phyloP scores from a whole-genome alignment of 176 grass and related monocot species.

The Triticum turgidum region DNA sequence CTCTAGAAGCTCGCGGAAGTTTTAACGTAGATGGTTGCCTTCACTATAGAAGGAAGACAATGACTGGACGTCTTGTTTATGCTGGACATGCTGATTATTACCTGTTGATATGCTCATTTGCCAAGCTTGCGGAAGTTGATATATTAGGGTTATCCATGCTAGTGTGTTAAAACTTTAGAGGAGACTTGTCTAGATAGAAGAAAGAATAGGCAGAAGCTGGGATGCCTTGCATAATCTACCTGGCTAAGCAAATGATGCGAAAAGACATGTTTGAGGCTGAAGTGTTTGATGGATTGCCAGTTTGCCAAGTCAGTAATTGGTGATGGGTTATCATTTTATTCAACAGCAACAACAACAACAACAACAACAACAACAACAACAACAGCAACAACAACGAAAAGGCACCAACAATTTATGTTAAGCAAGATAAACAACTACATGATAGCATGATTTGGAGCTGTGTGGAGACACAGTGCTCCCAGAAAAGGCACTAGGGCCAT shows the following conservation, averaged over 20 bases:
- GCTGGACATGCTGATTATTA: conserved; percentile 85
- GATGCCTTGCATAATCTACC: no score
- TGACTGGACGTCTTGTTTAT: conserved; percentile 43
- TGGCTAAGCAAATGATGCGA: no score
- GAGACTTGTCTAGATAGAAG: conserved; percentile 67
- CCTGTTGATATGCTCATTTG: conserved; percentile 65
- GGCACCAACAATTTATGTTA: no score
- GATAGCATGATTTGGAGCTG: no score
- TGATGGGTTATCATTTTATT: background rate
- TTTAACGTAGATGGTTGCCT: conserved; percentile 50
- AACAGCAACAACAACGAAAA: no score
- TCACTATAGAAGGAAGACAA: conserved; percentile 50
- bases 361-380: no score
- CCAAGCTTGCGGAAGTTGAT: conserved; percentile 71
- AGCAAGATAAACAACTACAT: no score
- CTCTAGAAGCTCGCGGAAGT: no score
- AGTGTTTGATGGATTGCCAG: background rate
- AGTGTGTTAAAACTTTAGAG: conserved; percentile 65
- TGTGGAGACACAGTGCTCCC: no score
- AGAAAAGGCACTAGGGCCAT: no score
- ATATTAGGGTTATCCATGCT: conserved; percentile 62
- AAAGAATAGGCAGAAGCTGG: background rate
- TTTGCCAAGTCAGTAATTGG: background rate
- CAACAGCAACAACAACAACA: no score
- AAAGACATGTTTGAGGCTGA: conserved; percentile 14